These are phyloP conservation scores for Mycena sanguinolenta DNA, from an alignment of 768 basidiomycete species.

Conservation along the genomic window DNA sequence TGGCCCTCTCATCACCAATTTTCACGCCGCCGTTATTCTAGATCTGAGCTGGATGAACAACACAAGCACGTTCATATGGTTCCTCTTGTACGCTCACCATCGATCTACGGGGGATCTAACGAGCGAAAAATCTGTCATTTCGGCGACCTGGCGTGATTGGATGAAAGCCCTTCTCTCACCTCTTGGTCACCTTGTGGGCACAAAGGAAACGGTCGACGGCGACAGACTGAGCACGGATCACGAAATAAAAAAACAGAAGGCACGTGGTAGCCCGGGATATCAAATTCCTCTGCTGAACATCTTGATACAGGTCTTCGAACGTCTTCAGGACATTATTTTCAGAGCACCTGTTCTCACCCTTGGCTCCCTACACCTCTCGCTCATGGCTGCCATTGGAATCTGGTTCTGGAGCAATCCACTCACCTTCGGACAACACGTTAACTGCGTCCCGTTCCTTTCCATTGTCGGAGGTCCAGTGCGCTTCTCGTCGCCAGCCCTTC, in stretches of 20 bases:
- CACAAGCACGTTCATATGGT: conserved; percentile 19
- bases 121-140: neutral
- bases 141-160: neutral
- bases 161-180: neutral
- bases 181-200: neutral
- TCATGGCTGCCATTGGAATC: neutral
- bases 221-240: neutral
- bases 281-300: neutral
- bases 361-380: neutral
- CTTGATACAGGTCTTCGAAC: neutral
- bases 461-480: neutral
- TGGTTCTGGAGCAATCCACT: neutral
- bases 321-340: neutral
- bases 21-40: too few relatives aligned
- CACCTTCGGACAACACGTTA: neutral
- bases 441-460: neutral
- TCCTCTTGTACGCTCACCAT: conserved; percentile 12
- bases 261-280: neutral
- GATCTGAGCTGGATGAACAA: too few relatives aligned
- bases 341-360: neutral
- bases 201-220: neutral
- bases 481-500: neutral
- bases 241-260: neutral
- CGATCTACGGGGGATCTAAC: neutral
- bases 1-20: too few relatives aligned